Conservation (phyloP, 768 basidiomycete genomes). For the Russula sp. region DNA sequence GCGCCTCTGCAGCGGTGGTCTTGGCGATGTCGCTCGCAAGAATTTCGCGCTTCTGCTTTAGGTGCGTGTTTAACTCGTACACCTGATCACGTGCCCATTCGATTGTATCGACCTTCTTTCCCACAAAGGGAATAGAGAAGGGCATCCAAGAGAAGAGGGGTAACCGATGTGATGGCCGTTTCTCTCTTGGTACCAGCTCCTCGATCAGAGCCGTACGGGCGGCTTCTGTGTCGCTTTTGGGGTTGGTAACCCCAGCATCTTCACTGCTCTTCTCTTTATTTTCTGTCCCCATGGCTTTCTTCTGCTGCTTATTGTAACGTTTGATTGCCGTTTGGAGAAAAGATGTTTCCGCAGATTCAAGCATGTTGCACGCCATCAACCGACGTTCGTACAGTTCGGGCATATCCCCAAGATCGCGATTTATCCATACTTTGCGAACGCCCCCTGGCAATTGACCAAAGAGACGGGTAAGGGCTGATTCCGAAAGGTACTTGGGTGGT, state of each 20-base stretch:
- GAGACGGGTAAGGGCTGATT: conserved; percentile 55
- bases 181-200: conserved; percentile 55
- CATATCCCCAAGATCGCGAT: conserved; percentile 81
- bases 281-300: conserved; percentile 38
- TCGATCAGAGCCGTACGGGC: conserved; percentile 28
- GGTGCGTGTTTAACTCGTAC: conserved; percentile 31
- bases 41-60: conserved; percentile 27
- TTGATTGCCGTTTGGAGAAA: conserved; percentile 74
- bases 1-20: conserved; percentile 22
- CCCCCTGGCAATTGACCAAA: conserved; percentile 88
- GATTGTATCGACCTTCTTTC: conserved; percentile 89
- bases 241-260: neutral
- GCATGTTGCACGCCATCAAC: conserved; percentile 61
- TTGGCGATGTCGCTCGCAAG: conserved; percentile 31
- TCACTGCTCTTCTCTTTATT: conserved; percentile 17
- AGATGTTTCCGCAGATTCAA: conserved; percentile 81
- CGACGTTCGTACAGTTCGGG: conserved; percentile 79
- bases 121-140: conserved; percentile 58
- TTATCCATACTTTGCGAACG: conserved; percentile 87
- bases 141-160: conserved; percentile 44
- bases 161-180: conserved; percentile 78
- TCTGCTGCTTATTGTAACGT: conserved; percentile 50
- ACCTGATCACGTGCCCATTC: conserved; percentile 85
- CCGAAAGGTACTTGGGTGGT: conserved; percentile 69
- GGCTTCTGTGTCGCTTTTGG: conserved; percentile 30